A percentile compares a stretch with the other conserved stretches of the same genome.
Evolutionary conservation across 352 stramenopile genomes (phyloP).

Genomic region (Phytophthora hibernalis): DNA sequence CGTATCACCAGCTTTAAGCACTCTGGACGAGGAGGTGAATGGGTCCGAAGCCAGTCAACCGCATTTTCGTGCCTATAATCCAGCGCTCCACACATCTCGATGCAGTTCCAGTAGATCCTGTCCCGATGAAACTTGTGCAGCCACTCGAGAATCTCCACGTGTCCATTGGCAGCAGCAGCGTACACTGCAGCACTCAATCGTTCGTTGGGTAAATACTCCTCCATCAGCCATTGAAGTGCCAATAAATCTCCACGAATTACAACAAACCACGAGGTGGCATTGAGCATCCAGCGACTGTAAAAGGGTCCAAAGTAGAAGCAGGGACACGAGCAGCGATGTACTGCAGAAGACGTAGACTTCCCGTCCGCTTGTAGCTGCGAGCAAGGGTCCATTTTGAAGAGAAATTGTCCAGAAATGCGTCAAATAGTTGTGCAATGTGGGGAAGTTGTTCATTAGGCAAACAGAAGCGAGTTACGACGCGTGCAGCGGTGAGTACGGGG

Average conservation of each 20-base stretch:
- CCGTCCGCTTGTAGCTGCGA: slow-evolving; percentile 23
- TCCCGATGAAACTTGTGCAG: slow-evolving; percentile 21
- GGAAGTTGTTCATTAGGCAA: slow-evolving; percentile 11
- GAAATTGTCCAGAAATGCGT: slow-evolving; percentile 33
- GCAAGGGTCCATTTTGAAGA: slow-evolving; percentile 27
- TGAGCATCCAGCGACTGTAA: slow-evolving; percentile 40
- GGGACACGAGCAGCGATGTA: slow-evolving; percentile 22
- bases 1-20: slow-evolving; percentile 31
- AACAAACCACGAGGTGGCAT: slow-evolving; percentile 27
- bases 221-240: slow-evolving; percentile 35
- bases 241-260: slow-evolving; percentile 22
- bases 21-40: slow-evolving; percentile 31
- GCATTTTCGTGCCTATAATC: slow-evolving; percentile 50
- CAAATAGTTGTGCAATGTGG: slow-evolving; percentile 20
- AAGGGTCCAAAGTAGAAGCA: slow-evolving; percentile 19
- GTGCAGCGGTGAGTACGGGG: slow-evolving; percentile 20
- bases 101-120: slow-evolving; percentile 28
- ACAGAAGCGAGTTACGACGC: slow-evolving; percentile 29
- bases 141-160: slow-evolving; percentile 31
- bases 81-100: slow-evolving; percentile 37
- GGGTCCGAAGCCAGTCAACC: slow-evolving; percentile 52
- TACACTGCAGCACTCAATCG: slow-evolving; percentile 24
- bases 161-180: slow-evolving; percentile 31
- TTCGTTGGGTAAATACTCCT: slow-evolving; percentile 16
- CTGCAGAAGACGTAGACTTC: slow-evolving; percentile 29